Evolutionary conservation across 225 moss, liverwort and hornwort species (phyloP), one percentile per base, ranked within the genome.

Genomic region (Asterella californica): DNA sequence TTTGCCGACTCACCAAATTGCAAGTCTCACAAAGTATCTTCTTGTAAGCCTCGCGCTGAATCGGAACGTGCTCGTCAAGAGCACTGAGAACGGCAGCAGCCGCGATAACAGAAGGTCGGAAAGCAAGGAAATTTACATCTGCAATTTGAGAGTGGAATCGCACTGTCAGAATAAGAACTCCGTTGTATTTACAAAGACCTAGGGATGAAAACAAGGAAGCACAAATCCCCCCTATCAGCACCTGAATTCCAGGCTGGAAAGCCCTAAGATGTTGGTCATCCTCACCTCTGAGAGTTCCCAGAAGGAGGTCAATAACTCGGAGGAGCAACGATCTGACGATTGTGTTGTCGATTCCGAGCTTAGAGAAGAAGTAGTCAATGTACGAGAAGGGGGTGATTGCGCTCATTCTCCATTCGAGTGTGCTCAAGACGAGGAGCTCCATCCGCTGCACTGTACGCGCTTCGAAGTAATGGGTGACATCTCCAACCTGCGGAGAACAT

Each of bases 351-450:
- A 93, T 89, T 46, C 91, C 94, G 74, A 97, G 89, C 91, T 88
- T 93, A 84, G 91, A 91, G 48, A 97, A 88, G 80, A 89, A 93
- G 69, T 90, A 93, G 82, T 97, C 94, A 12, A 97, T 88, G 83
- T 92, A 97, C 0, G 96, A 92, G 82, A 93, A 94, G 5, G 96
- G 93, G 24, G 96, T 97, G 60, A 97, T 93, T 22, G 83, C 87
- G 69, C 91, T 91, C 96, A 97, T 94, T 68, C 96, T 90, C 96
- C 96, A 97, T 30, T 92, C 96, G 30, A 97, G 75, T 27, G 93
- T 93, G 60, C 94, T 89, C 83, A 97, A 61, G 36, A 97, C 93
- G 80, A 90, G 88, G 66, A 97, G 91, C 86, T 97, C 96, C 94
- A 97, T 94, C 79, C 94, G 83, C 81, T 97, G 96, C 54, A 97